Evolutionary conservation across 305 asterid species (phyloP), one percentile per base, ranked within the genome.

Genomic region (Striga hermonthica): DNA sequence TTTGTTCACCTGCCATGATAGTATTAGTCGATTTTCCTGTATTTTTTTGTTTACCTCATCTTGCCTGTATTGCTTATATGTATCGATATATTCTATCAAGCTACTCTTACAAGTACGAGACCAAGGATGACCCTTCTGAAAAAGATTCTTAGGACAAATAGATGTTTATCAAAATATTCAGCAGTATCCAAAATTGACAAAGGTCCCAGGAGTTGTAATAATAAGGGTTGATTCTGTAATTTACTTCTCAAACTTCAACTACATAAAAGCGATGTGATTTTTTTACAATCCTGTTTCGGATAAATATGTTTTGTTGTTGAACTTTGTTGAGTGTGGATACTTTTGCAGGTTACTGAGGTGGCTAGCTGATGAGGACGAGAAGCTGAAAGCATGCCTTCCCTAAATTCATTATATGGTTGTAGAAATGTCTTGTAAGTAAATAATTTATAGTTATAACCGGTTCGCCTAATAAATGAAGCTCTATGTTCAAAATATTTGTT

Each of bases 41-140:
- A n/a, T n/a, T n/a, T n/a, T n/a, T n/a, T n/a, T n/a, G n/a, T n/a
- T n/a, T n/a, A n/a, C n/a, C n/a, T n/a, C n/a, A n/a, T n/a, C n/a
- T n/a, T n/a, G n/a, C n/a, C n/a, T n/a, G n/a, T n/a, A n/a, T n/a
- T n/a, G n/a, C n/a, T 40, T 16, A 54, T 37, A 80, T 81, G 84
- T 76, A 12, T 60, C 79, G 0, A 75, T 80, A n/a, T 78, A 80
- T 13, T 78, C 75, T 4, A 79, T 83, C 14, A 86, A 86, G 65
- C 72, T 86, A 66, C 95, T 86, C 4, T 75, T 84, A 36, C 90
- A 84, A 80, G 95, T 84, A 86, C 95, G 10, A 74, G 90, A 72
- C 90, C 95, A 6, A 67, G 86, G 39, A 79, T 83, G 2, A 85
- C 83, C 56, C 65, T 82, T 47, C 88, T 84, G 7, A 90, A 90